phyloP scores from a whole-genome alignment of 495 filamentous ascomycete species.

The Penicillium ochrochloron region DNA sequence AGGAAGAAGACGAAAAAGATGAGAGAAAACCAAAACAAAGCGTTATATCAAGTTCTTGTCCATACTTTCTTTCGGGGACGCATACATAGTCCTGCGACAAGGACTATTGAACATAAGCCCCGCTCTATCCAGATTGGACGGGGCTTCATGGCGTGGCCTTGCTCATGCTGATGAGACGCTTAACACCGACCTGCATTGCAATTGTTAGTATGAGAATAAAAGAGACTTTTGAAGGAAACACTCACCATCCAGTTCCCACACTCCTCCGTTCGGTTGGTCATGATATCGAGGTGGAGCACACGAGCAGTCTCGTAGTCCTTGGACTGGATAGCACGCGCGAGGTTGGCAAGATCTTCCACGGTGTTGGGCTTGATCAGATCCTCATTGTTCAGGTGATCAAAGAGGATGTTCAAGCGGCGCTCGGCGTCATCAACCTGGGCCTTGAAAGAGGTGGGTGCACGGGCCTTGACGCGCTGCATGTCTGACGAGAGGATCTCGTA shows the following conservation, averaged over 20 bases:
- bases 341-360: slow-evolving; percentile 67
- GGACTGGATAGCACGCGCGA: slow-evolving; percentile 67
- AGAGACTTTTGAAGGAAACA: slow-evolving; percentile 16
- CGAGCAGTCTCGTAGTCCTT: slow-evolving; percentile 79
- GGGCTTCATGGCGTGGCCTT: slow-evolving; percentile 64
- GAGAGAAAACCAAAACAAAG: slow-evolving; percentile 15
- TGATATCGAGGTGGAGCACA: slow-evolving; percentile 77
- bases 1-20: slow-evolving; percentile 17
- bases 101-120: not conserved
- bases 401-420: slow-evolving; percentile 86
- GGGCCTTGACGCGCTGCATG: slow-evolving; percentile 83
- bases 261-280: slow-evolving; percentile 80
- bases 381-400: slow-evolving; percentile 95
- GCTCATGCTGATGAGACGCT: slow-evolving; percentile 91
- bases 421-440: slow-evolving; percentile 90
- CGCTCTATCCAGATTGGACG: not conserved
- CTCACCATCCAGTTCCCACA: slow-evolving; percentile 96
- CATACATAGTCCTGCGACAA: not conserved
- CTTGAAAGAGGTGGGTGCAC: slow-evolving; percentile 80
- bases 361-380: slow-evolving; percentile 86
- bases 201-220: slow-evolving; percentile 5
- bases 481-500: slow-evolving; percentile 81
- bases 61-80: slow-evolving; percentile 12
- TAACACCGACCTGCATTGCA: slow-evolving; percentile 75
- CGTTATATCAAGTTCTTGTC: slow-evolving; percentile 22